Percentiles rank a stretch among this genome's conserved stretches.
Conservation (phyloP, 2,329 filamentous ascomycete species). For the Alternaria atra region DNA sequence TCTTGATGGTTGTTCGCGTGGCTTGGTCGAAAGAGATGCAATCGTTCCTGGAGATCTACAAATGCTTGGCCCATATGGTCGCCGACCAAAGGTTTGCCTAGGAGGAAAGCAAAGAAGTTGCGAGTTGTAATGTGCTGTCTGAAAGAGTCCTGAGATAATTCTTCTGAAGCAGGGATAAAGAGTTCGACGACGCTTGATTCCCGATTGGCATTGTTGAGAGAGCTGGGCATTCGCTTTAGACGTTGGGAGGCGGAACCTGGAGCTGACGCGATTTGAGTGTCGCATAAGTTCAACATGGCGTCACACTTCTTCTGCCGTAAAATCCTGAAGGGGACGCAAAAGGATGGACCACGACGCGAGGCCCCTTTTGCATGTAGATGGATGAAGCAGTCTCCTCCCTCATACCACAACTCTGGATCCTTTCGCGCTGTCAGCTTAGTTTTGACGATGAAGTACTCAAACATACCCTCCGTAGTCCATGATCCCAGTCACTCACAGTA, state of each 20-base stretch:
- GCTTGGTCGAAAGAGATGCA: slow-evolving; percentile 67
- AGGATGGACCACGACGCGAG: slow-evolving; percentile 72
- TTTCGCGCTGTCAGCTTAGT: slow-evolving; percentile 45
- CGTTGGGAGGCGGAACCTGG: slow-evolving; percentile 14
- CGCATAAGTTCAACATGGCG: slow-evolving; percentile 64
- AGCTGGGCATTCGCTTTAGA: slow-evolving; percentile 28
- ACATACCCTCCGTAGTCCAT: slow-evolving; percentile 55
- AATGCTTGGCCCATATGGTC: slow-evolving; percentile 70
- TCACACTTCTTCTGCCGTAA: slow-evolving; percentile 68
- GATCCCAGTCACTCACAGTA: slow-evolving; percentile 54
- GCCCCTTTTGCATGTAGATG: slow-evolving; percentile 73
- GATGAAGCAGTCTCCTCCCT: slow-evolving; percentile 73
- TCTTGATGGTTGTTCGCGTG: slow-evolving; percentile 67
- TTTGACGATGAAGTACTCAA: background rate
- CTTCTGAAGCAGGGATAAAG: slow-evolving; percentile 72
- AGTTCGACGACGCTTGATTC: slow-evolving; percentile 60
- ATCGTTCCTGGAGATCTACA: slow-evolving; percentile 69
- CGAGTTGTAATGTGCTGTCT: slow-evolving; percentile 73
- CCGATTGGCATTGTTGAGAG: slow-evolving; percentile 54
- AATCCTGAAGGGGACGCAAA: slow-evolving; percentile 68
- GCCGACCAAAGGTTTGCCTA: slow-evolving; percentile 72
- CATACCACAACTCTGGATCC: slow-evolving; percentile 77
- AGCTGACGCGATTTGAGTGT: slow-evolving; percentile 42
- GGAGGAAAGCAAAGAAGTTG: slow-evolving; percentile 79
- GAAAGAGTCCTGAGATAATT: slow-evolving; percentile 64